Conservation (phyloP, 805 yeast genomes). For the Cyberlindnera galapagoensis region DNA sequence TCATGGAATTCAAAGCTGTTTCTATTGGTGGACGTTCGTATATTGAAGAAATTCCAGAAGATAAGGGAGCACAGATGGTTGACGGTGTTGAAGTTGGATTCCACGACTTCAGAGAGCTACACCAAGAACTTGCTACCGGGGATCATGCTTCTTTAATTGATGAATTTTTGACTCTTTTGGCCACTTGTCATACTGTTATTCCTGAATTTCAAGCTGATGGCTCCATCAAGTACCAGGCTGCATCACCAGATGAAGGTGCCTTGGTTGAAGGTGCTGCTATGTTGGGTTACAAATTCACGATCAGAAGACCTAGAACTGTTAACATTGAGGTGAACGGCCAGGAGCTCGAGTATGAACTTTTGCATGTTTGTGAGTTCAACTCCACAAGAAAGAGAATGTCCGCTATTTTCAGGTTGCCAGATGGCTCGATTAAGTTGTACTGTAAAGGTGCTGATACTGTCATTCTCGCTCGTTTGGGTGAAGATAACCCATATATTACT, state of each 20-base stretch:
- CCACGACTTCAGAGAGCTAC: conserved; percentile 62
- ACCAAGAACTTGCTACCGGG: conserved; percentile 39
- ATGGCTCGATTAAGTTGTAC: conserved; percentile 79
- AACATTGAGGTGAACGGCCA: conserved; percentile 48
- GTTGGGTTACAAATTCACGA: conserved; percentile 76
- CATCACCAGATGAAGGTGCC: conserved; percentile 99
- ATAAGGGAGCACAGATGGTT: conserved; percentile 58
- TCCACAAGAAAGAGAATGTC: conserved; percentile 98
- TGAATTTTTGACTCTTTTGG: conserved; percentile 74
- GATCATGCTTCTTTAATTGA: conserved; percentile 48
- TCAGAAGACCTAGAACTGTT: conserved; percentile 81
- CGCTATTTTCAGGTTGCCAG: conserved; percentile 89
- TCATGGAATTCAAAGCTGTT: conserved; percentile 94
- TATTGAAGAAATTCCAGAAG: conserved; percentile 87
- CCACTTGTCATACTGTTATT: conserved; percentile 96
- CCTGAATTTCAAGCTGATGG: conserved; percentile 73
- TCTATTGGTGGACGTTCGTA: conserved; percentile 90
- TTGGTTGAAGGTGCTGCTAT: conserved; percentile 93
- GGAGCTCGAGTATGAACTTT: conserved; percentile 62
- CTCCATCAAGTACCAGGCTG: conserved; percentile 88
- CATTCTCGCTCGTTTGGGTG: conserved; percentile 74
- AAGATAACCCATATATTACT: conserved; percentile 71
- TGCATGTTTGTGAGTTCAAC: conserved; percentile 93
- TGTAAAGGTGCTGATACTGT: conserved; percentile 99
- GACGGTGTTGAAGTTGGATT: conserved; percentile 83